Evolutionary conservation across 106 monocot species (phyloP).

Genomic region (Narthecium ossifragum): DNA sequence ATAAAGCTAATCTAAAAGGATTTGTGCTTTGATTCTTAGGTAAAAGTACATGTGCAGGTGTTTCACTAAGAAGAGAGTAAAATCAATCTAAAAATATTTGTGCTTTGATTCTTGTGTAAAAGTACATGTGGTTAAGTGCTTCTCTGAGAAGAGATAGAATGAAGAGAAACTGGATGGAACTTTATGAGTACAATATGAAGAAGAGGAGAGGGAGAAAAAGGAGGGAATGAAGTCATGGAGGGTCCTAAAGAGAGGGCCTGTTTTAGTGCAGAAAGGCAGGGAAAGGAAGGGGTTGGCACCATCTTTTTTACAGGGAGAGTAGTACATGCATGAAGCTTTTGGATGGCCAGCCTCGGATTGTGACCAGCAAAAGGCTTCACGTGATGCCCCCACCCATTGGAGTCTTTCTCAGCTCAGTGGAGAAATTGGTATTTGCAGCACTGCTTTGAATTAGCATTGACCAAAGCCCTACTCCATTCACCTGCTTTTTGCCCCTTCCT

Average conservation of each 20-base stretch:
- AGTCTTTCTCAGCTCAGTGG: constrained; percentile 4
- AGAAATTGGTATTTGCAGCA: constrained; percentile 26
- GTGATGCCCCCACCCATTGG: constrained; percentile 17
- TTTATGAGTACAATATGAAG: neutral
- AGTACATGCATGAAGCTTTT: constrained; percentile 9
- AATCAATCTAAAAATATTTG: too few relatives aligned
- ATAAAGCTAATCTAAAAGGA: too few relatives aligned
- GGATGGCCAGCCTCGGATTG: constrained; percentile 22
- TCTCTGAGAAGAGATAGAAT: too few relatives aligned
- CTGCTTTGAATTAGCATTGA: constrained; percentile 21
- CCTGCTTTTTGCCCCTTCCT: neutral
- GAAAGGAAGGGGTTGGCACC: constrained; percentile 17
- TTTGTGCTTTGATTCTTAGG: too few relatives aligned
- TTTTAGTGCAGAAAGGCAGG: constrained; percentile 30
- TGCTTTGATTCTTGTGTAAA: too few relatives aligned
- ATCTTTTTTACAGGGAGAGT: constrained; percentile 12
- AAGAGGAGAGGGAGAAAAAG: neutral
- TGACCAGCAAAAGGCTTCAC: constrained; percentile 28
- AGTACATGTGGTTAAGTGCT: too few relatives aligned
- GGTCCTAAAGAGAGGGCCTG: constrained; percentile 17
- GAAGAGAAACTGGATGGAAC: too few relatives aligned
- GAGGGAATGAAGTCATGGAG: constrained; percentile 1
- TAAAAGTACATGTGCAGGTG: too few relatives aligned
- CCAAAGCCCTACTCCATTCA: constrained; percentile 8
- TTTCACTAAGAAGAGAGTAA: too few relatives aligned